phyloP scores from a whole-genome alignment of 2,329 filamentous ascomycete genomes.

The Pseudogymnoascus sp. region DNA sequence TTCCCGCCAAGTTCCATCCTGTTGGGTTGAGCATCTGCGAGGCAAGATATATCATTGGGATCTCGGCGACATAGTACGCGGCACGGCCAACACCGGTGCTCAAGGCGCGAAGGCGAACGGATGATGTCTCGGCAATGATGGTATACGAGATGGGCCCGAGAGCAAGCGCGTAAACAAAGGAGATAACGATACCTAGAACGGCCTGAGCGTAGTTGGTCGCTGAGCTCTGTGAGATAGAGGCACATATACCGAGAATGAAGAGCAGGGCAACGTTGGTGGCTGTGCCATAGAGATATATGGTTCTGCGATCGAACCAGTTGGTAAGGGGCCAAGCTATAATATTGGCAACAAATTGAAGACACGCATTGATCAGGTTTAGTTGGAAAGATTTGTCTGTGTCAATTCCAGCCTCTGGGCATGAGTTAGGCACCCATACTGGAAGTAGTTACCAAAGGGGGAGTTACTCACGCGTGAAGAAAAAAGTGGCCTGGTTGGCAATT shows the following conservation, averaged over 20 bases:
- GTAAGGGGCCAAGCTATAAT: conserved; percentile 28
- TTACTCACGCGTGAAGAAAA: conserved; percentile 41
- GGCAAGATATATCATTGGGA: conserved; percentile 21
- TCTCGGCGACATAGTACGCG: conserved; percentile 22
- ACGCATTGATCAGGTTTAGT: background rate
- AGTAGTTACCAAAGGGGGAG: background rate
- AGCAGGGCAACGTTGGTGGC: conserved; percentile 28
- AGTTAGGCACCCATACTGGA: conserved; percentile 23
- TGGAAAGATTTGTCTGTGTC: background rate
- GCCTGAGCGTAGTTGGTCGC: conserved; percentile 33
- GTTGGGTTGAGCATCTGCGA: conserved; percentile 33
- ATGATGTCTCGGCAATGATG: background rate
- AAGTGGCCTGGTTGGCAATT: conserved; percentile 54
- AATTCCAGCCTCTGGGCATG: conserved; percentile 20
- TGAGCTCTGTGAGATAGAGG: conserved; percentile 26
- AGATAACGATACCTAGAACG: conserved; percentile 42
- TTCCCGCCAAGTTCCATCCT: conserved; percentile 31
- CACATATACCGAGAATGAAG: conserved; percentile 30
- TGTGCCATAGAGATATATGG: conserved; percentile 33
- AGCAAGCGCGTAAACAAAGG: conserved; percentile 42
- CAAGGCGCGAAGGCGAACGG: conserved; percentile 11
- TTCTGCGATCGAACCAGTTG: conserved; percentile 32
- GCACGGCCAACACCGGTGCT: conserved; percentile 26
- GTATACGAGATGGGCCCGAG: conserved; percentile 36
- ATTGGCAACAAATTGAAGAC: conserved; percentile 28